These are phyloP conservation scores for Rhizophora apiculata DNA, from an alignment of 345 rosid species.

Conservation along the genomic window DNA sequence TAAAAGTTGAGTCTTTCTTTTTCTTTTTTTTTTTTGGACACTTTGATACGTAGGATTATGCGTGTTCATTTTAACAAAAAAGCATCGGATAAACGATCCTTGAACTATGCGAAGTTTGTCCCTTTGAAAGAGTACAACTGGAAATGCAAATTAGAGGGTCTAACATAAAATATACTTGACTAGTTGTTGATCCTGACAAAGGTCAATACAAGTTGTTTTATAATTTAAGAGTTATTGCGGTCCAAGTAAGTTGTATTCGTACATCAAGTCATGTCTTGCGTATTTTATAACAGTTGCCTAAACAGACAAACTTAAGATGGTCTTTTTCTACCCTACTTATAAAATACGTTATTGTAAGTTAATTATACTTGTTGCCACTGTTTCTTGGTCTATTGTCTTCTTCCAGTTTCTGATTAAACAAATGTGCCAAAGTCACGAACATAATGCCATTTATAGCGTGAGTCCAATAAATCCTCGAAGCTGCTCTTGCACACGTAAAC, in stretches of 20 bases:
- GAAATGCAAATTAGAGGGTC: not conserved
- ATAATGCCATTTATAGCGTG: too few species aligned
- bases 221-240: slow-evolving; percentile 11
- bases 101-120: slow-evolving; percentile 24
- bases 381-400: not conserved
- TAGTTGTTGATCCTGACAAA: slow-evolving; percentile 6
- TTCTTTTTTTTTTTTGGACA: too few species aligned
- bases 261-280: slow-evolving; percentile 14
- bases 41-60: not conserved
- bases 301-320: slow-evolving; percentile 22
- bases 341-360: slow-evolving; percentile 13
- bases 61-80: slow-evolving; percentile 6
- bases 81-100: slow-evolving; percentile 19
- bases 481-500: too few species aligned
- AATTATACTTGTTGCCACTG: not conserved
- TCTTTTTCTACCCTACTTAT: not conserved
- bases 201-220: slow-evolving; percentile 26
- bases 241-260: slow-evolving; percentile 20
- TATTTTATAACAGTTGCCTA: slow-evolving; percentile 1
- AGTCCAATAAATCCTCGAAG: too few species aligned
- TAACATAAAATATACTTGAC: too few species aligned
- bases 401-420: slow-evolving; percentile 4
- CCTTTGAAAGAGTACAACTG: slow-evolving; percentile 21
- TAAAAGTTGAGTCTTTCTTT: too few species aligned
- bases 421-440: too few species aligned